Evolutionary conservation across 331 rosid genomes (phyloP).

Genomic region (Phaseolus coccineus): DNA sequence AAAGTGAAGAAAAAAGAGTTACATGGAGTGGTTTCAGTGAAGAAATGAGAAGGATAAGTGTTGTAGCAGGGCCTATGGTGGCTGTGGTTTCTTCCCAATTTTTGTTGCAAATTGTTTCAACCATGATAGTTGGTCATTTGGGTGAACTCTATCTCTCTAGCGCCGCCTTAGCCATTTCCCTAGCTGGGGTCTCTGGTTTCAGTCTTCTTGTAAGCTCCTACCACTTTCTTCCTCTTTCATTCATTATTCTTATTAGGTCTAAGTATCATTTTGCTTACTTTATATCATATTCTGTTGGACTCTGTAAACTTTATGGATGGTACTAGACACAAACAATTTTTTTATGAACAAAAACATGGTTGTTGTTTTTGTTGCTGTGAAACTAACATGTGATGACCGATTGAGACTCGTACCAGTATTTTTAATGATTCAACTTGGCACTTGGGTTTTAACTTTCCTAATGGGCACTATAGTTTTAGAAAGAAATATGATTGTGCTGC

Average conservation of each 20-base stretch:
- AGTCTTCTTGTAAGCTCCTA: constrained; percentile 61
- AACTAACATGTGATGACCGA: background rate
- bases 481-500: background rate
- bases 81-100: constrained; percentile 56
- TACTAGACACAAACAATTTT: background rate
- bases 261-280: background rate
- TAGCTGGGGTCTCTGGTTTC: constrained; percentile 66
- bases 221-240: no score
- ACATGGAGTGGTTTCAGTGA: constrained; percentile 27
- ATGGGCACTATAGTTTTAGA: background rate
- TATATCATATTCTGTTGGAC: background rate
- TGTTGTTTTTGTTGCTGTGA: background rate
- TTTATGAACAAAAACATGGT: background rate
- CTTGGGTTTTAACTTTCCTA: background rate
- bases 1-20: background rate
- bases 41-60: constrained; percentile 58
- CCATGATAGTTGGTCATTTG: constrained; percentile 68
- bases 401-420: background rate
- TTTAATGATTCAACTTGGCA: background rate
- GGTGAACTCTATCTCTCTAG: constrained; percentile 70
- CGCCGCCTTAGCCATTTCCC: constrained; percentile 63
- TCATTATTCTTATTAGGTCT: background rate
- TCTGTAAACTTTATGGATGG: background rate
- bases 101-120: constrained; percentile 60
- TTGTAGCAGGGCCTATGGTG: constrained; percentile 65